A percentile compares a stretch with the other conserved stretches of the same genome.
phyloP scores from a whole-genome alignment of 495 filamentous ascomycete species.

The Parathielavia appendiculata region DNA sequence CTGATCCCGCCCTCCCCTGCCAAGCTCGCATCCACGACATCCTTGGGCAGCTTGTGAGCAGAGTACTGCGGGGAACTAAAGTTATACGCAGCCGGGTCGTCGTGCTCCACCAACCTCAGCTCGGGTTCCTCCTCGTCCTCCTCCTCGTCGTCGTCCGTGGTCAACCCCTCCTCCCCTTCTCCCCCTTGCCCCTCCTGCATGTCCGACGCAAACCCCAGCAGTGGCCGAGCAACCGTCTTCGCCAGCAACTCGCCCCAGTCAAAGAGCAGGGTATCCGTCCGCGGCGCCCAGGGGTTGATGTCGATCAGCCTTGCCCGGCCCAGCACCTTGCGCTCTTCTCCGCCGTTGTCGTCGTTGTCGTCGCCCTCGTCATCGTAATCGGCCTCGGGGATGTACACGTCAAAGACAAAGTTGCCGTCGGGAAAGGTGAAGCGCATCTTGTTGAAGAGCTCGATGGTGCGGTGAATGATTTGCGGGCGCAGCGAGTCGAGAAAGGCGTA shows the following conservation, averaged over 20 bases:
- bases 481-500: slow-evolving; percentile 74
- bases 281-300: slow-evolving; percentile 88
- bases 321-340: slow-evolving; percentile 19
- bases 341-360: slow-evolving; percentile 27
- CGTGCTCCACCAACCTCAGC: slow-evolving; percentile 71
- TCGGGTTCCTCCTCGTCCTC: slow-evolving; percentile 65
- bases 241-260: slow-evolving; percentile 82
- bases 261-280: slow-evolving; percentile 86
- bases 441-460: slow-evolving; percentile 67
- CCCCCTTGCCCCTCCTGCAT: slow-evolving; percentile 32
- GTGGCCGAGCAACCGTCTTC: slow-evolving; percentile 52
- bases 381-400: slow-evolving; percentile 82
- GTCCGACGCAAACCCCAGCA: slow-evolving; percentile 37
- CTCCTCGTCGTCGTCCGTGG: slow-evolving; percentile 32
- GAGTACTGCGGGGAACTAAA: slow-evolving; percentile 85
- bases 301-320: slow-evolving; percentile 78
- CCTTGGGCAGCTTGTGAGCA: slow-evolving; percentile 89
- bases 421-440: slow-evolving; percentile 71
- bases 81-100: slow-evolving; percentile 81
- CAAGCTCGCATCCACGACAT: slow-evolving; percentile 86
- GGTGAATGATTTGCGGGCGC: slow-evolving; percentile 53
- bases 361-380: slow-evolving; percentile 47
- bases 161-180: slow-evolving; percentile 28
- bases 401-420: slow-evolving; percentile 79
- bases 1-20: slow-evolving; percentile 68